Evolutionary conservation across 1,139 yeast species (phyloP).

Genomic region (Trichomonascaceae sp.): DNA sequence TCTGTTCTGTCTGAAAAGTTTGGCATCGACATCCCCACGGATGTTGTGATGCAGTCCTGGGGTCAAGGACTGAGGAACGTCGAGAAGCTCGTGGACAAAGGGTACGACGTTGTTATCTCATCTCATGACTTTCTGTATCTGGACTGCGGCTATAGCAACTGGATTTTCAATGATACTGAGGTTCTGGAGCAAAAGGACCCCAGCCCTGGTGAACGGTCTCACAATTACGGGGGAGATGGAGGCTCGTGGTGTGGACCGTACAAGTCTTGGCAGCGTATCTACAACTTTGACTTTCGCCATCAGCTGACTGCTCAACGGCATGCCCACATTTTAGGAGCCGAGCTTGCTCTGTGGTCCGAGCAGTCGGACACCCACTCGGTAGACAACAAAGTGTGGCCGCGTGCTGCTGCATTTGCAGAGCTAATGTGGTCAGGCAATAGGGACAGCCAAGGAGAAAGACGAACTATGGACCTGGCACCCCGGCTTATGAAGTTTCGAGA

Average conservation of each 20-base stretch:
- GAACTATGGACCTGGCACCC: slow-evolving; percentile 3
- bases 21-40: slow-evolving; percentile 12
- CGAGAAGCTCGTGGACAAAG: slow-evolving; percentile 13
- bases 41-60: slow-evolving; percentile 34
- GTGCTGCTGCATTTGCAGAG: slow-evolving; percentile 36
- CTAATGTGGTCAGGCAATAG: slow-evolving; percentile 34
- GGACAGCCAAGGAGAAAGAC: slow-evolving; percentile 14
- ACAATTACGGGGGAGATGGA: slow-evolving; percentile 25
- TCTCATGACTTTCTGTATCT: slow-evolving; percentile 27
- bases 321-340: slow-evolving; percentile 31
- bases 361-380: slow-evolving; percentile 29
- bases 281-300: slow-evolving; percentile 25
- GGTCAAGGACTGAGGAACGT: slow-evolving; percentile 13
- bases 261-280: slow-evolving; percentile 36
- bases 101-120: slow-evolving; percentile 33
- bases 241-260: slow-evolving; percentile 38
- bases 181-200: slow-evolving; percentile 16
- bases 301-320: slow-evolving; percentile 15
- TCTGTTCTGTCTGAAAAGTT: slow-evolving; percentile 17
- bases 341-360: slow-evolving; percentile 34
- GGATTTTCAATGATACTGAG: slow-evolving; percentile 27
- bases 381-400: slow-evolving; percentile 33
- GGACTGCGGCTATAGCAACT: slow-evolving; percentile 35
- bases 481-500: slow-evolving; percentile 7
- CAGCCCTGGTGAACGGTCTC: slow-evolving; percentile 18